Evolutionary conservation across 1,284 basidiomycete genomes (phyloP), one percentile per base, ranked within the genome.

Genomic region (Trichosporon ovoides): DNA sequence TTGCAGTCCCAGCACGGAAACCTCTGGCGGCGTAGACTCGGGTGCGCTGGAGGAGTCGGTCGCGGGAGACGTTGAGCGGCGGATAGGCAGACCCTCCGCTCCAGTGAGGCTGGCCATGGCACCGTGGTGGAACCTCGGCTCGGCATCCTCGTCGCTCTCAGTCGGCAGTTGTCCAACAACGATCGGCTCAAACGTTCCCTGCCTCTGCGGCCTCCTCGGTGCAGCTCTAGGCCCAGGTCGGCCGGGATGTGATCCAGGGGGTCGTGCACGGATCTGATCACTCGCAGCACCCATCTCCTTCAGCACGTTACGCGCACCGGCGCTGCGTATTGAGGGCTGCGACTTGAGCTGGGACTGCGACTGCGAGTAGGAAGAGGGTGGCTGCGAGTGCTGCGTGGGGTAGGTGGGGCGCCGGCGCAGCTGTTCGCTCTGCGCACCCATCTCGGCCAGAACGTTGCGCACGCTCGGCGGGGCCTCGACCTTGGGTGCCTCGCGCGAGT

Each of bases 101-200:
- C n/a, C n/a, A n/a, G n/a, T n/a, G n/a, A n/a, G n/a, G n/a, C n/a
- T n/a, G n/a, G n/a, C n/a, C n/a, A n/a, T 3, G 38, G 38, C 7
- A 22, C 13, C n/a, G 37, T 14, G n/a, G 24, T 10, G 5, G 33
- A 51, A 5, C 7, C 24, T 7, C n/a, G 6, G 10, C 24, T 22
- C 11, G 24, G 35, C 50, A 16, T n/a, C 28, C 43, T 31, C 24
- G 43, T 28, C 43, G 10, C n/a, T n/a, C n/a, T 31, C 14, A 9
- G 14, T 22, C 43, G 43, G 43, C 24, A 31, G 22, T 9, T 48
- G 43, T 1, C 43, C 43, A 7, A 48, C 38, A 20, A 53, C 34
- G 66, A 62, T 67, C 52, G 68, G 66, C 13, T 63, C 67, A 10
- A 63, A 64, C 20, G 71, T 53, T 14, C 52, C 36, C 20, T 37